These are phyloP conservation scores for Butyriboletus loyo DNA, from an alignment of 768 basidiomycete species.

Conservation along the genomic window DNA sequence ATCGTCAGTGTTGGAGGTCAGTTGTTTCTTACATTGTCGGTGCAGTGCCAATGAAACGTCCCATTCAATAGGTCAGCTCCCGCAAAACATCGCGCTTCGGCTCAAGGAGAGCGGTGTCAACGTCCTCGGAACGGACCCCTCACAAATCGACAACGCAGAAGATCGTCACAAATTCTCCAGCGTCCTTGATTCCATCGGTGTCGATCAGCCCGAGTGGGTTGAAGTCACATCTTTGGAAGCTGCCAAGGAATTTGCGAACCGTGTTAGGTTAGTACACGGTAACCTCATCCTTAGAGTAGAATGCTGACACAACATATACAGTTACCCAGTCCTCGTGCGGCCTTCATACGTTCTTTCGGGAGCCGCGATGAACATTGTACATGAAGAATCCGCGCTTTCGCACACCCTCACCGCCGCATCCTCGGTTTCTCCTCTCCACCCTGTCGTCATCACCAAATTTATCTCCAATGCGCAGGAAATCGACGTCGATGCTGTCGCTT, in stretches of 20 bases:
- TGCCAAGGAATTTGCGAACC: conserved; percentile 86
- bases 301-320: conserved; percentile 26
- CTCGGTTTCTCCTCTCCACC: conserved; percentile 92
- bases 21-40: conserved; percentile 20
- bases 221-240: conserved; percentile 87
- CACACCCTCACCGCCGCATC: conserved; percentile 97
- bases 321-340: conserved; percentile 96
- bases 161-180: conserved; percentile 99
- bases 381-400: conserved; percentile 84
- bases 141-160: conserved; percentile 94
- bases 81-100: conserved; percentile 97
- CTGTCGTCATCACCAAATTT: conserved; percentile 98
- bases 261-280: conserved; percentile 54
- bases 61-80: conserved; percentile 71
- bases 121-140: conserved; percentile 94
- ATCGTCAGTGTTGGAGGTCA: conserved; percentile 95
- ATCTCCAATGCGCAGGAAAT: conserved; percentile 98
- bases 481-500: conserved; percentile 94
- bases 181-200: conserved; percentile 89
- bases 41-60: background rate
- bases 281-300: background rate
- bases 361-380: conserved; percentile 98
- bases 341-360: conserved; percentile 98
- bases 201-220: conserved; percentile 96
- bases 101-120: conserved; percentile 88